Conservation (phyloP, 179 eudicot species). For the Beta corolliflora region DNA sequence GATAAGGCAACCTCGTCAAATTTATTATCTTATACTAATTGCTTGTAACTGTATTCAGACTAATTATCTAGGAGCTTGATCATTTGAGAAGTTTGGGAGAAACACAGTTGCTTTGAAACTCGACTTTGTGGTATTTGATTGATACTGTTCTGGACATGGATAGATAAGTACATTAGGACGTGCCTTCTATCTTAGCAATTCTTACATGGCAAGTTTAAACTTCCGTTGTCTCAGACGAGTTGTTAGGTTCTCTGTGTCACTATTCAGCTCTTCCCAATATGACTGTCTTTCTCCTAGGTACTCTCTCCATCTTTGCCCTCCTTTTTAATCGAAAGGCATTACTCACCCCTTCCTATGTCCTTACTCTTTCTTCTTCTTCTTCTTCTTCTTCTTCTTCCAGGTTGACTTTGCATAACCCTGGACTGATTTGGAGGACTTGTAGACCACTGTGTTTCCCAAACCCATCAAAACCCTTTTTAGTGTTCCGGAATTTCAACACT, state of each 20-base stretch:
- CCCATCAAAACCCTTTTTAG: conserved; percentile 21
- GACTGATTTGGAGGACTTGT: conserved; percentile 3
- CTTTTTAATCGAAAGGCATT: background rate
- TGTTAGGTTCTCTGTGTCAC: conserved; percentile 24
- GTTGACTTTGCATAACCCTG: conserved; percentile 12
- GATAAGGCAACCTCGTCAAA: background rate
- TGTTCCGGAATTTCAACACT: conserved; percentile 49
- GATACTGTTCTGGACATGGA: background rate
- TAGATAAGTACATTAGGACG: background rate
- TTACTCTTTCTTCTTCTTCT: background rate
- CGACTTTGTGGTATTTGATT: background rate
- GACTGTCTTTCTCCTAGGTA: conserved; percentile 21
- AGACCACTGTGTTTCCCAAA: background rate
- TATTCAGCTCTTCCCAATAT: conserved; percentile 16
- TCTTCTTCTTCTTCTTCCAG: conserved; percentile 14
- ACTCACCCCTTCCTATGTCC: background rate
- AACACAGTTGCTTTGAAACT: background rate
- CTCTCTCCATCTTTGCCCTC: background rate
- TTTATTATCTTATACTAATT: background rate
- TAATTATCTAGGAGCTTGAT: background rate
- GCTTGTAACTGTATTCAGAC: background rate
- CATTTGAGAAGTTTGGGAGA: background rate
- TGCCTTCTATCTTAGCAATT: background rate
- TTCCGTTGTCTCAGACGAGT: conserved; percentile 23
- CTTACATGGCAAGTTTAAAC: conserved; percentile 26